Evolutionary conservation across 2,329 filamentous ascomycete species (phyloP).

Genomic region (Monilinia fructigena): DNA sequence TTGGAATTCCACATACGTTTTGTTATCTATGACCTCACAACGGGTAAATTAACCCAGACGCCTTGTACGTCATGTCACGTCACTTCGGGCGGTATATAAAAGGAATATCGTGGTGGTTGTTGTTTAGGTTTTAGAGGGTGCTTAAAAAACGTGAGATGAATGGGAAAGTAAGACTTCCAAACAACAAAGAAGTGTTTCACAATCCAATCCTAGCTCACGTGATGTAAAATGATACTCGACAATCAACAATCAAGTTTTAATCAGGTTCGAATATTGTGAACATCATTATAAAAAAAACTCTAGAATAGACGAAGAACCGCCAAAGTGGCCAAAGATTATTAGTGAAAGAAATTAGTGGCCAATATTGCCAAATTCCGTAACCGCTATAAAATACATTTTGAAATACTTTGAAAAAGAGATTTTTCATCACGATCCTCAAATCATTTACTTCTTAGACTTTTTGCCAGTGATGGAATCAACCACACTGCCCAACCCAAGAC

Average conservation of each 20-base stretch:
- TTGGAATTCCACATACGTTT: slow-evolving; percentile 6
- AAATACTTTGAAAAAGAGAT: background rate
- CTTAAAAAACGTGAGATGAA: background rate
- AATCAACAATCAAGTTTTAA: background rate
- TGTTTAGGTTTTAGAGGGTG: background rate
- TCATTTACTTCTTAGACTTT: slow-evolving; percentile 39
- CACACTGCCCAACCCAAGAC: slow-evolving; percentile 62
- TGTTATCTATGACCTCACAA: slow-evolving; percentile 12
- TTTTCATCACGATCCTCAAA: slow-evolving; percentile 8
- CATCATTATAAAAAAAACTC: slow-evolving; percentile 6
- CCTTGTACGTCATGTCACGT: slow-evolving; percentile 23
- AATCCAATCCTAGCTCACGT: background rate
- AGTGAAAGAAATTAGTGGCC: background rate
- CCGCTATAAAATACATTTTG: slow-evolving; percentile 22
- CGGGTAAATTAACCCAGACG: background rate
- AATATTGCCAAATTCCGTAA: slow-evolving; percentile 5
- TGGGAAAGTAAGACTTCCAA: background rate
- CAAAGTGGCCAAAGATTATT: background rate
- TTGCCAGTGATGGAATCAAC: slow-evolving; percentile 48
- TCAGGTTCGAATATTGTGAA: background rate
- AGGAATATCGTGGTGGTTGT: background rate
- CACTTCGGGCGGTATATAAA: background rate
- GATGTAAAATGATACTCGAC: too few species aligned
- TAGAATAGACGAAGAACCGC: slow-evolving; percentile 17
- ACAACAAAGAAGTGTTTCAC: background rate